Evolutionary conservation across 352 stramenopile genomes (phyloP), one percentile per base, ranked within the genome.

Genomic region (Phytophthora kernoviae): DNA sequence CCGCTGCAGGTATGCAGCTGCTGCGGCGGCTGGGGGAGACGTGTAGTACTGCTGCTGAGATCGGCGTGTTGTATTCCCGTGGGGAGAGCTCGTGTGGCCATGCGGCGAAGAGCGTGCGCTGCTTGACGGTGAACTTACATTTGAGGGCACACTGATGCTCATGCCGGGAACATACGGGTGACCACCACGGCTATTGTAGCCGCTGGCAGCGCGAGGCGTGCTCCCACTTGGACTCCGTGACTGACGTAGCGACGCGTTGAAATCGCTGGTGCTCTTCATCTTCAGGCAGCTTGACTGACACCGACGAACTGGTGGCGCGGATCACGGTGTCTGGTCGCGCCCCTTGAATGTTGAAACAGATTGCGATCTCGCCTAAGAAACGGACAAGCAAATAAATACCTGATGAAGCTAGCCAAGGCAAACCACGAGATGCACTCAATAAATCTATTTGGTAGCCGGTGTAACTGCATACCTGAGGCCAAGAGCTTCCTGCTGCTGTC

Each of bases 121-220:
- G 11, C 54, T 44, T 33, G 57, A 67, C 17, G 56, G 37, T 39
- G 73, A 77, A 46, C 68, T 69, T 4, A 67, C 75, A 34, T 75
- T 67, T 10, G 68, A 70, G 18, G 75, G 54, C 27, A 88, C 75
- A 40, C 39, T 81, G 57, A 88, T 78, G 34, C 63, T 80, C 69
- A 91, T 81, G 10, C 75, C 58, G 17, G 62, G 37, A 18, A 53
- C 27, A 20, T 69, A 64, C 20, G 62, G 34, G 40, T 65, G 43
- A 0, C 58, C 40, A 9, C 47, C 24, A 24, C 50, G 49, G 33
- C 54, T 57, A 32, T 43, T 44, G 44, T 67, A 56, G 4, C 40
- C 41, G 36, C 46, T 64, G 43, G 43, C 9, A 32, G 50, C 56
- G 12, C 58, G 68, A 24, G 58, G 34, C 15, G 64, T 53, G 9